Evolutionary conservation across 2,329 filamentous ascomycete species (phyloP).

Genomic region (Phoma sp.): DNA sequence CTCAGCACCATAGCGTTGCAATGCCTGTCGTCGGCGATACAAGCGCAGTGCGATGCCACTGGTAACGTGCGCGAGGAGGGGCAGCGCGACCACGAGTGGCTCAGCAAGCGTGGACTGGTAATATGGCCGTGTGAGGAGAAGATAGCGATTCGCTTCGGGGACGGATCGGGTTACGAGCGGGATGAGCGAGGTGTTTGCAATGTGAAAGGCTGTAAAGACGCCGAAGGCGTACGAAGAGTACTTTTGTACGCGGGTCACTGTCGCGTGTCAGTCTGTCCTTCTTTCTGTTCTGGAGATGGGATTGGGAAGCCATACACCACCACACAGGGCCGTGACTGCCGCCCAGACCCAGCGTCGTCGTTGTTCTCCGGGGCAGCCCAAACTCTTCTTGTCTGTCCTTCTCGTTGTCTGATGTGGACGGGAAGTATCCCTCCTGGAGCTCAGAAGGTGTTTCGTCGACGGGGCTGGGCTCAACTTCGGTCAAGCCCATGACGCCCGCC

Average conservation of each 20-base stretch:
- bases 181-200: conserved; percentile 55
- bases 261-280: background rate
- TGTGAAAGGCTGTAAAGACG: conserved; percentile 51
- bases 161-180: conserved; percentile 51
- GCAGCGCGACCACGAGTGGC: conserved; percentile 77
- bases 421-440: conserved; percentile 59
- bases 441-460: conserved; percentile 65
- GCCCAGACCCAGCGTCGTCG: conserved; percentile 51
- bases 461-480: conserved; percentile 81
- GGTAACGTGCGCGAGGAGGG: conserved; percentile 75
- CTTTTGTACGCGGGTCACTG: conserved; percentile 78
- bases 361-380: conserved; percentile 7
- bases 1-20: conserved; percentile 75
- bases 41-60: conserved; percentile 80
- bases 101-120: conserved; percentile 83
- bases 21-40: conserved; percentile 72
- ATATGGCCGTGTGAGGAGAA: conserved; percentile 88
- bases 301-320: conserved; percentile 65
- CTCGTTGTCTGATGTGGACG: conserved; percentile 7
- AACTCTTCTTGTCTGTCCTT: conserved; percentile 14
- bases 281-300: background rate
- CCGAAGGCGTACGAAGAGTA: conserved; percentile 77
- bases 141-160: conserved; percentile 78
- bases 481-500: conserved; percentile 68
- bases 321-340: conserved; percentile 75